These are phyloP conservation scores for Leucocoprinus sp. DNA, from an alignment of 768 basidiomycete species.

Conservation along the genomic window DNA sequence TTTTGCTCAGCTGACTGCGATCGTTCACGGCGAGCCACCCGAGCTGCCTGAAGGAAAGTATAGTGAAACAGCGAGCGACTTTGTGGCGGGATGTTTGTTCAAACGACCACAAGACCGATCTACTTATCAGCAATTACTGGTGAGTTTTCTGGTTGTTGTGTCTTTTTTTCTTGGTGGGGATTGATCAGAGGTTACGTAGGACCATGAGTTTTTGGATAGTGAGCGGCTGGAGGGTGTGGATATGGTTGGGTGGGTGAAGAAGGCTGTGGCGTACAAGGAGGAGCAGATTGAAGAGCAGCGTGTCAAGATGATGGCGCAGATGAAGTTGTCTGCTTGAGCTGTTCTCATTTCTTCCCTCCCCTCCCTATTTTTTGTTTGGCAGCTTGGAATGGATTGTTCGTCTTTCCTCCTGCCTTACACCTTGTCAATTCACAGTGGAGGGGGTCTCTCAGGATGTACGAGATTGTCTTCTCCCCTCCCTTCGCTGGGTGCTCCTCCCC, in stretches of 20 bases:
- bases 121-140: slow-evolving; percentile 77
- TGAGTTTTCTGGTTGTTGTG: slow-evolving; percentile 22
- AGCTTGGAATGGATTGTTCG: slow-evolving; percentile 2
- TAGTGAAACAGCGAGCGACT: slow-evolving; percentile 66
- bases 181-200: neutral
- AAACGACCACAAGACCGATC: slow-evolving; percentile 77
- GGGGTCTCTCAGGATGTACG: no score
- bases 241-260: slow-evolving; percentile 13
- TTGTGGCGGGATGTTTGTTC: slow-evolving; percentile 70
- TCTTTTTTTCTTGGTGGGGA: neutral
- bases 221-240: slow-evolving; percentile 9
- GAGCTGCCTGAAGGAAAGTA: slow-evolving; percentile 68
- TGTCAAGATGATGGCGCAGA: slow-evolving; percentile 7
- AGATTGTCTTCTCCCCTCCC: no score
- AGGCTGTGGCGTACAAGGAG: slow-evolving; percentile 7
- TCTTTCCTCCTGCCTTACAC: no score
- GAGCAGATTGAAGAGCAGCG: slow-evolving; percentile 9
- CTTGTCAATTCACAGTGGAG: no score
- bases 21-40: slow-evolving; percentile 92
- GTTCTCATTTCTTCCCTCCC: no score
- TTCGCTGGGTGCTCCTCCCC: no score
- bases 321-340: slow-evolving; percentile 1
- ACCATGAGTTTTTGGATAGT: slow-evolving; percentile 12
- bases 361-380: neutral
- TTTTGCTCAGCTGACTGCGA: slow-evolving; percentile 92